A percentile compares a stretch with the other conserved stretches of the same genome.
phyloP scores from a whole-genome alignment of 345 rosid genomes.

The Reutealis trisperma region DNA sequence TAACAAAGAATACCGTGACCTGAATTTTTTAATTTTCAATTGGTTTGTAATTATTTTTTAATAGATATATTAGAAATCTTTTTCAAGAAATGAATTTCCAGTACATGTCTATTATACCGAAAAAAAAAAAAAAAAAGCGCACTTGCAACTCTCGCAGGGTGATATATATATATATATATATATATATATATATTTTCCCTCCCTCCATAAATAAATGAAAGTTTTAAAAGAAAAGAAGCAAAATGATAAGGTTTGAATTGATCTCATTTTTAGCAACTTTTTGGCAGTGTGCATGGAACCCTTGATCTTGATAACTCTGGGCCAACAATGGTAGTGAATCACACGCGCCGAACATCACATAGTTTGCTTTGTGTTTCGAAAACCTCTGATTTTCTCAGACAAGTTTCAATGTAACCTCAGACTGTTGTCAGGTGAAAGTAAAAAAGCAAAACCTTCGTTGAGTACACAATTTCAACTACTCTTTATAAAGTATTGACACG shows the following conservation, averaged over 20 bases:
- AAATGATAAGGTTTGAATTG: background rate
- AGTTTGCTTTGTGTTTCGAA: background rate
- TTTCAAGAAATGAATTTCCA: too few species aligned
- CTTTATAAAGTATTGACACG: background rate
- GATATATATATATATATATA: too few species aligned
- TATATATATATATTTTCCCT: too few species aligned
- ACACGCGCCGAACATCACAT: background rate
- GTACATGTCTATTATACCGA: too few species aligned
- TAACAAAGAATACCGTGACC: too few species aligned
- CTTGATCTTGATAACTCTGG: background rate
- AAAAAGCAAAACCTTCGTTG: background rate
- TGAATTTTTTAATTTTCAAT: too few species aligned
- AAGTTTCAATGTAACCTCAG: slow-evolving; percentile 24
- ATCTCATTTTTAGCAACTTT: background rate
- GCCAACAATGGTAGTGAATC: background rate
- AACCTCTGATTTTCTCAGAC: slow-evolving; percentile 22
- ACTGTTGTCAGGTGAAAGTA: slow-evolving; percentile 1
- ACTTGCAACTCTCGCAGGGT: too few species aligned
- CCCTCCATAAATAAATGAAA: too few species aligned
- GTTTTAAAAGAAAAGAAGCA: background rate
- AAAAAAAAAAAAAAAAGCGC: too few species aligned
- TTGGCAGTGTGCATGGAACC: background rate
- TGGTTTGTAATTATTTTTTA: too few species aligned
- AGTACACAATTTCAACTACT: background rate
- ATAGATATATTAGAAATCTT: too few species aligned